phyloP scores from a whole-genome alignment of 805 yeast genomes.

The Zygotorulaspora danielsina region DNA sequence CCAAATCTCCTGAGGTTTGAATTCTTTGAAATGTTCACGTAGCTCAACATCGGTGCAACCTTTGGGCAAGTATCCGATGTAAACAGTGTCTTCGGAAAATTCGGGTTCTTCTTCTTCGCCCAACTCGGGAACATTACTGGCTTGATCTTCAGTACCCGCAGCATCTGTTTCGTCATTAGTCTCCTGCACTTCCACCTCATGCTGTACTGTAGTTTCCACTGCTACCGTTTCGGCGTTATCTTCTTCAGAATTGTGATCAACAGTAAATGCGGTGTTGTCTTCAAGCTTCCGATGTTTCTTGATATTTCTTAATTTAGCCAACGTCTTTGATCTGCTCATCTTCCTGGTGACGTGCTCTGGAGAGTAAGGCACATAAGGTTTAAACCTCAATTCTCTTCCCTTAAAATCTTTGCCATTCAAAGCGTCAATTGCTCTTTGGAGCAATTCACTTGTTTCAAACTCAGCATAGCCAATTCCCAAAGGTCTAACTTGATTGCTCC shows the following conservation, averaged over 20 bases:
- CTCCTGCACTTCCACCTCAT: neutral
- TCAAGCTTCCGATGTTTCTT: neutral
- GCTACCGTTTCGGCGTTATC: neutral
- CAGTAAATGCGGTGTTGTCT: too few relatives aligned
- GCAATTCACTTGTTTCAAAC: conserved; percentile 60
- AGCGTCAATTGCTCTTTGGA: conserved; percentile 57
- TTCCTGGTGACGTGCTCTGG: conserved; percentile 28
- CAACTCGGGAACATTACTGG: neutral
- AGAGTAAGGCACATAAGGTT: conserved; percentile 42
- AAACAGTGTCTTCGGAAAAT: conserved; percentile 44
- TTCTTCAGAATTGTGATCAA: neutral
- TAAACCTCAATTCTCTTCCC: conserved; percentile 40
- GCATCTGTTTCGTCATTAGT: neutral
- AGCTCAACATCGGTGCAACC: conserved; percentile 43
- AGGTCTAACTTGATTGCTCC: conserved; percentile 41
- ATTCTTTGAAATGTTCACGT: conserved; percentile 43
- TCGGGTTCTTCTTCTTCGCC: conserved; percentile 7
- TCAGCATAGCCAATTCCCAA: conserved; percentile 81
- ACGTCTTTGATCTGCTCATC: conserved; percentile 8
- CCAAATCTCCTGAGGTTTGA: conserved; percentile 45
- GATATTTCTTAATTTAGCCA: conserved; percentile 15
- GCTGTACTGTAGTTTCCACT: neutral
- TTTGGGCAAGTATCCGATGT: conserved; percentile 40
- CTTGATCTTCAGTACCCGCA: neutral
- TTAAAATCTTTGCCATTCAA: conserved; percentile 58